Evolutionary conservation across 2,329 filamentous ascomycete species (phyloP).

Genomic region (Neodidymelliopsis sp.): DNA sequence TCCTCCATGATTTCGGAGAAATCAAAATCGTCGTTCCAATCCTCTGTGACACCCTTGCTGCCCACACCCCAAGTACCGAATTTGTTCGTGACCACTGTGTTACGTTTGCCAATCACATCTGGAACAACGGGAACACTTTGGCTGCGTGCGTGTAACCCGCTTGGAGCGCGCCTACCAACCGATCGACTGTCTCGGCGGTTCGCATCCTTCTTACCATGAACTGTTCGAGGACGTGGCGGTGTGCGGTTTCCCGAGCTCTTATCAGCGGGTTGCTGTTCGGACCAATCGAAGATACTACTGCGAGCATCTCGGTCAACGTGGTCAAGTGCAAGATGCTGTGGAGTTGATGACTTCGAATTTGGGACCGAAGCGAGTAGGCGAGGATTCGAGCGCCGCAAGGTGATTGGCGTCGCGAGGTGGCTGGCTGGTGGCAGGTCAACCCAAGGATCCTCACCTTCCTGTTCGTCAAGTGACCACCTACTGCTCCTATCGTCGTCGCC

Average conservation of each 20-base stretch:
- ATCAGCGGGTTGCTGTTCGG: constrained; percentile 69
- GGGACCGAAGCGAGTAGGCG: constrained; percentile 40
- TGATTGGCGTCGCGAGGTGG: constrained; percentile 42
- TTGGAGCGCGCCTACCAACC: constrained; percentile 71
- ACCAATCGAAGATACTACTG: constrained; percentile 81
- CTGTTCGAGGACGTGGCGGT: constrained; percentile 73
- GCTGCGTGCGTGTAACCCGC: constrained; percentile 75
- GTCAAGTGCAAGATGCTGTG: constrained; percentile 46
- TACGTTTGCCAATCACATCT: constrained; percentile 63
- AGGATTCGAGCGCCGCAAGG: constrained; percentile 43
- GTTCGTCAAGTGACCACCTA: constrained; percentile 53
- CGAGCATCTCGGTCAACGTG: constrained; percentile 54
- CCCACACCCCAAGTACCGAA: constrained; percentile 84
- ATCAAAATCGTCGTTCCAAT: constrained; percentile 91
- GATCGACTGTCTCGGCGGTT: constrained; percentile 75
- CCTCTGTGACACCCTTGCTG: constrained; percentile 81
- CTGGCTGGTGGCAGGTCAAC: constrained; percentile 49
- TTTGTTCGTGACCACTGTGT: constrained; percentile 67
- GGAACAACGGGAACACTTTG: constrained; percentile 79
- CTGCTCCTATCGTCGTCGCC: constrained; percentile 51
- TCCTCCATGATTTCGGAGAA: constrained; percentile 65
- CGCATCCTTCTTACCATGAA: constrained; percentile 77
- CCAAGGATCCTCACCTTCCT: constrained; percentile 48
- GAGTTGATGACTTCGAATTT: constrained; percentile 49
- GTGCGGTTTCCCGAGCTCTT: constrained; percentile 66